phyloP scores from a whole-genome alignment of 345 rosid genomes.

The Cochlearia excelsa region DNA sequence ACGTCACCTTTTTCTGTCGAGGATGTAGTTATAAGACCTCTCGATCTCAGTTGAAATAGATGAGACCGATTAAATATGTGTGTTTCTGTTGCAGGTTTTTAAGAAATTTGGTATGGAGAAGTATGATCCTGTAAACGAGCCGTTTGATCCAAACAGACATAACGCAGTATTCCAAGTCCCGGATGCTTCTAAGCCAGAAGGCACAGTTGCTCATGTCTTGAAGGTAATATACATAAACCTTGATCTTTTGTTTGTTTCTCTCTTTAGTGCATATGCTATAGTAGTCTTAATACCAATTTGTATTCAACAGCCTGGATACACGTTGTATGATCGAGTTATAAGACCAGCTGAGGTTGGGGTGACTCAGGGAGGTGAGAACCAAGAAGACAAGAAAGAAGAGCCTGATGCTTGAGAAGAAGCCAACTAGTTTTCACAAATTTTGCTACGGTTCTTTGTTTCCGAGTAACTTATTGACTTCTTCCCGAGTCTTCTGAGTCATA shows the following conservation, averaged over 20 bases:
- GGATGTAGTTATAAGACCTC: neutral
- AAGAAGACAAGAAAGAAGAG: conserved; percentile 37
- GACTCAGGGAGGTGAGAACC: conserved; percentile 42
- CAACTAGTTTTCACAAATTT: conserved; percentile 23
- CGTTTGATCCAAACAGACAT: conserved; percentile 88
- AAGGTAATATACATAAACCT: conserved; percentile 47
- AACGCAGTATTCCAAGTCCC: conserved; percentile 77
- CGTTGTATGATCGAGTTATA: conserved; percentile 69
- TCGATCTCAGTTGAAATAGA: neutral
- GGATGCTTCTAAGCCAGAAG: conserved; percentile 78
- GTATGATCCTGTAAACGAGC: conserved; percentile 71
- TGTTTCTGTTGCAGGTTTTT: conserved; percentile 50
- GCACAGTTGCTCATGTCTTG: conserved; percentile 76
- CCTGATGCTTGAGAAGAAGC: conserved; percentile 33
- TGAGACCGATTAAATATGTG: neutral
- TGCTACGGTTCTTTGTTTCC: conserved; percentile 17
- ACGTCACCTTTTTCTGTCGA: neutral
- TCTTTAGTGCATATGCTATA: neutral
- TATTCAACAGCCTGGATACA: conserved; percentile 68
- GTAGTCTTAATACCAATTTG: neutral
- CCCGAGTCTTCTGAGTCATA: conserved; percentile 6
- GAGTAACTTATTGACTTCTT: conserved; percentile 18
- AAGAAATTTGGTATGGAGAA: conserved; percentile 72
- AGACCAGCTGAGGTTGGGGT: conserved; percentile 98
- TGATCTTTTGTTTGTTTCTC: conserved; percentile 6